phyloP scores from a whole-genome alignment of 352 stramenopile genomes.

The Phytophthora kernoviae region DNA sequence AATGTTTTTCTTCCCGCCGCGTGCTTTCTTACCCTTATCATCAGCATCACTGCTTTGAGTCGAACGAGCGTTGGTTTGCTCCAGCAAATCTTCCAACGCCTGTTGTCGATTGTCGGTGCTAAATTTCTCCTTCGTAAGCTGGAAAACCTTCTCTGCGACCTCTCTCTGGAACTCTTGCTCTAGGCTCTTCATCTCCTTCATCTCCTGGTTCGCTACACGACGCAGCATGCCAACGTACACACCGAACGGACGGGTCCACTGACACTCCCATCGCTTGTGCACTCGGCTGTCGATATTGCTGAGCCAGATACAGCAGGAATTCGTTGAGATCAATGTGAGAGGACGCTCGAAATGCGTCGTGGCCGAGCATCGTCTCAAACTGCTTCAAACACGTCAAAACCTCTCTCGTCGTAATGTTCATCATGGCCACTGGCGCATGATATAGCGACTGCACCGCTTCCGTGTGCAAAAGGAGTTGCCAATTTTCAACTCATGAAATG shows the following conservation, averaged over 20 bases:
- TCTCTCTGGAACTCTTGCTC: conserved; percentile 84
- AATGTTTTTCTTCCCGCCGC: conserved; percentile 23
- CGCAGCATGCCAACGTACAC: conserved; percentile 82
- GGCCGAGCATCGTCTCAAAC: conserved; percentile 66
- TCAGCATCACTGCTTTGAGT: not conserved
- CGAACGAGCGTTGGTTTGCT: conserved; percentile 33
- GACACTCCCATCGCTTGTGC: conserved; percentile 66
- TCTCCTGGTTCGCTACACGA: conserved; percentile 73
- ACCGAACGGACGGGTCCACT: conserved; percentile 68
- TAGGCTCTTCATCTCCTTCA: conserved; percentile 80
- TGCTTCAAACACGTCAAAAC: conserved; percentile 68
- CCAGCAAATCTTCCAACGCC: conserved; percentile 66
- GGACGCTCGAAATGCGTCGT: conserved; percentile 64
- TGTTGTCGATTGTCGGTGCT: conserved; percentile 79
- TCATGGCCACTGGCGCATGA: conserved; percentile 43
- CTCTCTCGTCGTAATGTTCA: conserved; percentile 67
- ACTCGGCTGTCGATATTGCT: conserved; percentile 69
- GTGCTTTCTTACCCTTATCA: conserved; percentile 13
- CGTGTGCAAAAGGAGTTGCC: conserved; percentile 83
- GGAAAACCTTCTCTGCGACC: conserved; percentile 80
- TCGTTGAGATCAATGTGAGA: conserved; percentile 67
- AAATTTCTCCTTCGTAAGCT: conserved; percentile 87
- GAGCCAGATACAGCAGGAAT: conserved; percentile 75
- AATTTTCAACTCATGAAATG: conserved; percentile 71
- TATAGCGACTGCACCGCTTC: conserved; percentile 83